Conservation (phyloP, 2,329 filamentous ascomycete genomes). For the Sporothrix pseudoabietina region DNA sequence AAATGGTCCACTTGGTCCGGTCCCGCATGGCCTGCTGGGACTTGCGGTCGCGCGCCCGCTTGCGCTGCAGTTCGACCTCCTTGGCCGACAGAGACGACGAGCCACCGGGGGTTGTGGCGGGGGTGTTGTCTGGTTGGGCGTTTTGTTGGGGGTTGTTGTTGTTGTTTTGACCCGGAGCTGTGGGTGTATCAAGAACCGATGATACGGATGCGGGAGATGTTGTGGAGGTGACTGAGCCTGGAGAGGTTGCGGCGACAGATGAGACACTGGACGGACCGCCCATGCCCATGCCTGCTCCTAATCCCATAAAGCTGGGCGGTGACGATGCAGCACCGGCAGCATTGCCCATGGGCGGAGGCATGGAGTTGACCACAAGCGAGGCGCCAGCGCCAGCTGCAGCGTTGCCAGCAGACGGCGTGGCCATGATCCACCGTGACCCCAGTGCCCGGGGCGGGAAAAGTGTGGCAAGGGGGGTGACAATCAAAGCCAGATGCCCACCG, state of each 20-base stretch:
- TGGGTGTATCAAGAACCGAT: constrained; percentile 2
- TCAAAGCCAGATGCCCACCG: not conserved
- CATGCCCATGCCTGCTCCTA: not conserved
- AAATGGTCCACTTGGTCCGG: constrained; percentile 41
- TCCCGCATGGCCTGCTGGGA: constrained; percentile 43
- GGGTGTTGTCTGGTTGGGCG: not conserved
- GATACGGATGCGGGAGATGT: constrained; percentile 18
- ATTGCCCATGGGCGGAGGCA: constrained; percentile 18
- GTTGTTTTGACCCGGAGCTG: not conserved
- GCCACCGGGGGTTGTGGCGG: not conserved
- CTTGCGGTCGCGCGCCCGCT: constrained; percentile 41
- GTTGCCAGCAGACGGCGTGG: not conserved
- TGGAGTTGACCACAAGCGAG: constrained; percentile 10
- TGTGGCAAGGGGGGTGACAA: not conserved
- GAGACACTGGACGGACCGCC: constrained; percentile 19
- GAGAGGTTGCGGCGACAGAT: constrained; percentile 15
- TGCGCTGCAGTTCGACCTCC: constrained; percentile 39
- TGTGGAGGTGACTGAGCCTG: constrained; percentile 16
- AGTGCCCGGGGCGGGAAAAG: not conserved
- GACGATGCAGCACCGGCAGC: constrained; percentile 8
- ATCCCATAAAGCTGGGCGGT: not conserved
- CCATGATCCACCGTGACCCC: not conserved
- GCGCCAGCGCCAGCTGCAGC: not conserved
- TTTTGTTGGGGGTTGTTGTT: not conserved
- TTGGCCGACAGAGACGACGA: constrained; percentile 20